Percentiles rank a stretch among this genome's conserved stretches.
Evolutionary conservation across 371 early-diverging fungal species (phyloP).

Genomic region (Thermomucor indicae-seudaticae): DNA sequence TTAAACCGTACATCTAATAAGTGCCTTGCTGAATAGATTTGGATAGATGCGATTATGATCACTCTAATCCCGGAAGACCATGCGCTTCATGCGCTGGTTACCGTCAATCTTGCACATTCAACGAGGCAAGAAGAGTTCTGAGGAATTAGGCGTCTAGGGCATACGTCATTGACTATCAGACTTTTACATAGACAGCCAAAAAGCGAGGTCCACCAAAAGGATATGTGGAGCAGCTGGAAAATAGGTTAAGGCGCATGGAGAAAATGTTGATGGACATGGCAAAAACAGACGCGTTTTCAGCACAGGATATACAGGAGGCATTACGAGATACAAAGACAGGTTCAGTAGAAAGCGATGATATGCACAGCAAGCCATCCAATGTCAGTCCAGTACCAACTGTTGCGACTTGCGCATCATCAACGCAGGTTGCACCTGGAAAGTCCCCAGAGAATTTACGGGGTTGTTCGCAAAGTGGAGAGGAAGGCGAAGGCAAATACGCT

Average conservation of each 20-base stretch:
- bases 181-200: constrained; percentile 9
- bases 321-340: not conserved
- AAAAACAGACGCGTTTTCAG: constrained; percentile 4
- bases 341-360: not conserved
- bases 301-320: not conserved
- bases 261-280: constrained; percentile 19
- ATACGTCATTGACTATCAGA: not conserved
- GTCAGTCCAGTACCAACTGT: not conserved
- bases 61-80: constrained; percentile 1
- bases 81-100: constrained; percentile 15
- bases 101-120: constrained; percentile 10
- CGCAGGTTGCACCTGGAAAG: not conserved
- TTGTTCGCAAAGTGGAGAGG: not conserved
- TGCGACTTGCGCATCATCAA: not conserved
- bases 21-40: not conserved
- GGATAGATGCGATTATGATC: constrained; percentile 12
- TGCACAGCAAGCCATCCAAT: not conserved
- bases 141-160: not conserved
- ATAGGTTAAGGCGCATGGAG: constrained; percentile 16
- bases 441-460: not conserved
- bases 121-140: constrained; percentile 4
- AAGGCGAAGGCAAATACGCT: constrained; percentile 1
- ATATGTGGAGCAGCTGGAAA: constrained; percentile 15
- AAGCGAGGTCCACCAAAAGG: constrained; percentile 55
- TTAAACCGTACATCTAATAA: not conserved